Percentiles rank a stretch among this genome's conserved stretches.
Evolutionary conservation across 768 basidiomycete genomes (phyloP).

Genomic region (Termitomyces sp.): DNA sequence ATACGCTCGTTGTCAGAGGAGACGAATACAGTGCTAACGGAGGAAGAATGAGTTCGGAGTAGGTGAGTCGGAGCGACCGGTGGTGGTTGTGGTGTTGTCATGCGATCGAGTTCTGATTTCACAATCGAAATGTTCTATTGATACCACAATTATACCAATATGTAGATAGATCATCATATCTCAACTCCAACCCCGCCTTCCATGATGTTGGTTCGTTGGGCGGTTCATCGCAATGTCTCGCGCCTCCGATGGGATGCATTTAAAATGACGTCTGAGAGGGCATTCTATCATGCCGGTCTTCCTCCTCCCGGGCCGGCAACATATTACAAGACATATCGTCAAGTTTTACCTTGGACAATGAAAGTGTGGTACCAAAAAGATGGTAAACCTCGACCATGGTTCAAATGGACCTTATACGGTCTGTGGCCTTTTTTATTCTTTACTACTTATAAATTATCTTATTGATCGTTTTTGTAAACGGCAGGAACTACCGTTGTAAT

Average conservation of each 20-base stretch:
- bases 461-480: neutral
- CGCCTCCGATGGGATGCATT: neutral
- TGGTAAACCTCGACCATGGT: neutral
- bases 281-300: neutral
- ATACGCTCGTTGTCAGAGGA: slow-evolving; percentile 75
- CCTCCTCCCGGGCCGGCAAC: neutral
- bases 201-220: neutral
- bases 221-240: neutral
- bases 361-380: neutral
- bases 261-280: neutral
- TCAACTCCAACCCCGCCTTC: neutral
- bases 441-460: neutral
- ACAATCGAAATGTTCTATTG: no score
- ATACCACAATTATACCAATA: no score
- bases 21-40: slow-evolving; percentile 57
- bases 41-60: slow-evolving; percentile 66
- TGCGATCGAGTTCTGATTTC: slow-evolving; percentile 2
- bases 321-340: neutral
- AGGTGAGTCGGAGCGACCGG: slow-evolving; percentile 68
- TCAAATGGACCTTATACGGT: no score
- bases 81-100: slow-evolving; percentile 18
- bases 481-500: neutral
- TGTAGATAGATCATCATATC: no score
- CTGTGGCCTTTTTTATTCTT: neutral
- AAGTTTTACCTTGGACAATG: neutral